Percentiles rank a stretch among this genome's conserved stretches.
phyloP scores from a whole-genome alignment of 202 grass and related monocot species.

The Zoysia matrella region DNA sequence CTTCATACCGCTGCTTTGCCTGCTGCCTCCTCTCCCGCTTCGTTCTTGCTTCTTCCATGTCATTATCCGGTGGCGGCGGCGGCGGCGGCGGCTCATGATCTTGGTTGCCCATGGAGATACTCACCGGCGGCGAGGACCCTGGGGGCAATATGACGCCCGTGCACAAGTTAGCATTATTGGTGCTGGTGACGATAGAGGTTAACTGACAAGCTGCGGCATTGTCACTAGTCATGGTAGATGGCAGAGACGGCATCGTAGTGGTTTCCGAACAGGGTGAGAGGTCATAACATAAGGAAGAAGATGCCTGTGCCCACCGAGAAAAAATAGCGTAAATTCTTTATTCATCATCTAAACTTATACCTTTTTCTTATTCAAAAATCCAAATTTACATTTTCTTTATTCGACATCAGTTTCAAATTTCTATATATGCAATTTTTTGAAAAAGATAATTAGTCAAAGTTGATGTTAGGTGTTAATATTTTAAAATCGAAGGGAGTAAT shows the following conservation, averaged over 20 bases:
- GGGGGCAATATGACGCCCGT: neutral
- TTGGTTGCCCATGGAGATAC: constrained; percentile 7
- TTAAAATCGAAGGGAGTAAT: no score
- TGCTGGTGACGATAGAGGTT: constrained; percentile 5
- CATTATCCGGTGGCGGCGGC: neutral
- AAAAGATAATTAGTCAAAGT: no score
- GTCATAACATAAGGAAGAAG: constrained; percentile 27
- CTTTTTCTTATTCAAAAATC: no score
- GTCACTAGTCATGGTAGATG: constrained; percentile 23
- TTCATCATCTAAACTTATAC: no score
- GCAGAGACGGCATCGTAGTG: constrained; percentile 3
- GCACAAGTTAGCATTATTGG: neutral
- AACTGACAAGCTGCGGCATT: constrained; percentile 27
- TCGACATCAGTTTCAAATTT: no score
- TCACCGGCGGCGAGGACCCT: neutral
- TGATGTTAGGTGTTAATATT: no score
- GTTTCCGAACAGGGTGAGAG: constrained; percentile 9
- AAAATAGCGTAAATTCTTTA: no score
- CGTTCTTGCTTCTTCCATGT: neutral
- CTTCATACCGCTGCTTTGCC: constrained; percentile 47
- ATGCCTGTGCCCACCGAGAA: constrained; percentile 16
- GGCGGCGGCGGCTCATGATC: neutral
- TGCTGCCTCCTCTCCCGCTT: constrained; percentile 30
- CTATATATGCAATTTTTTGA: no score
- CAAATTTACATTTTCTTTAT: no score